Evolutionary conservation across 176 grass and related monocot species (phyloP), one percentile per base, ranked within the genome.

Genomic region (Saccharum officinarum): DNA sequence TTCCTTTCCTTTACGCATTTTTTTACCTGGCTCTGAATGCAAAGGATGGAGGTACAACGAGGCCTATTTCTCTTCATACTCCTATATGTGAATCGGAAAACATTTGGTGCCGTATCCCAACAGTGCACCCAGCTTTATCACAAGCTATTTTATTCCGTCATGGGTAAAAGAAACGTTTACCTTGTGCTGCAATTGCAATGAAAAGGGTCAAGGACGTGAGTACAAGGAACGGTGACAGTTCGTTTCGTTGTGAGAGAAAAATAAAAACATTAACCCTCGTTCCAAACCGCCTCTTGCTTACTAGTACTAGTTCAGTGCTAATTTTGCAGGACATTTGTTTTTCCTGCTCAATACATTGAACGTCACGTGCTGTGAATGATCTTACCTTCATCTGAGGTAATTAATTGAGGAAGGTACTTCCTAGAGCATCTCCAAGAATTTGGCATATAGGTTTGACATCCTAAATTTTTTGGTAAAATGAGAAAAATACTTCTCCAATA

Each of bases 81-180:
- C 45, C 12, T 47, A 47, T 4, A 5, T 47, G 45, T 14, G 13
- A 15, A 50, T 16, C 47, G 47, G 47, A 16, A 72, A 74, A 74
- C 30, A 45, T 13, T 47, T 28, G 71, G 71, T 42, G 44, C 4
- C 38, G 44, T 55, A 54, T n/a, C 12, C 12, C 31, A 23, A 57
- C 55, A 67, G 28, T n/a, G 28, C 28, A 66, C 26, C 40, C 68
- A 54, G 15, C 68, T 36, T 54, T 86, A 39, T 47, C 76, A 13
- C 59, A 30, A 41, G 10, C 4, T 26, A 22, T 54, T 49, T 16
- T 71, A 54, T 52, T 18, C 31, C 30, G 59, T 60, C 36, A 46
- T 33, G 39, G 69, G 7, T 55, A 17, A 36, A 52, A 52, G 13
- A 69, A 69, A 80, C 69, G 60, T 75, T 85, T 85, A 22, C 8